These are phyloP conservation scores for Aspergillus tamarii DNA, from an alignment of 2,329 filamentous ascomycete species.

Conservation along the genomic window DNA sequence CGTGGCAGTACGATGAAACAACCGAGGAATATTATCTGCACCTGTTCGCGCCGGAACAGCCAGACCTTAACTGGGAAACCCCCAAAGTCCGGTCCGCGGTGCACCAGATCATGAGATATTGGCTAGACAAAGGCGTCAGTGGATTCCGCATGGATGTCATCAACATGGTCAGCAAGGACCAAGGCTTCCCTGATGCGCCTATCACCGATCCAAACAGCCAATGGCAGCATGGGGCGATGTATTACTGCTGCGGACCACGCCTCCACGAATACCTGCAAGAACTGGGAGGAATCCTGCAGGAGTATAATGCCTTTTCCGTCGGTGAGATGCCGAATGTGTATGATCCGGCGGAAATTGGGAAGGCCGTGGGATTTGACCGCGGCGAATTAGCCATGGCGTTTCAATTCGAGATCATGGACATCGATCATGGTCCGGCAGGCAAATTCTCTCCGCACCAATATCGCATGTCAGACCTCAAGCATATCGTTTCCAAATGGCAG, in stretches of 20 bases:
- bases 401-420: conserved; percentile 66
- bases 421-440: conserved; percentile 55
- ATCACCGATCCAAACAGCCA: conserved; percentile 39
- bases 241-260: not conserved
- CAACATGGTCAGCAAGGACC: conserved; percentile 69
- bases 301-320: conserved; percentile 61
- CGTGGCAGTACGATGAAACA: conserved; percentile 56
- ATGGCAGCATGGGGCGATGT: not conserved
- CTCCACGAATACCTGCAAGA: conserved; percentile 37
- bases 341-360: conserved; percentile 52
- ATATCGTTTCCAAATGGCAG: not conserved
- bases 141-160: conserved; percentile 76
- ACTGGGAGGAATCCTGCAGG: conserved; percentile 54
- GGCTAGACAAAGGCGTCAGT: conserved; percentile 72
- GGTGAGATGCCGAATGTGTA: conserved; percentile 60
- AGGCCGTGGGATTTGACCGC: conserved; percentile 57
- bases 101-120: conserved; percentile 75
- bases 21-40: conserved; percentile 76
- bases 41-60: conserved; percentile 73
- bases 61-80: conserved; percentile 82
- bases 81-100: conserved; percentile 67
- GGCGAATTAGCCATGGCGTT: conserved; percentile 71
- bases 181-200: conserved; percentile 52
- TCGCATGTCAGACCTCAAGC: conserved; percentile 57
- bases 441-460: conserved; percentile 56